These are phyloP conservation scores for Aspergillus pseudonomiae DNA, from an alignment of 2,329 filamentous ascomycete genomes.

Conservation along the genomic window DNA sequence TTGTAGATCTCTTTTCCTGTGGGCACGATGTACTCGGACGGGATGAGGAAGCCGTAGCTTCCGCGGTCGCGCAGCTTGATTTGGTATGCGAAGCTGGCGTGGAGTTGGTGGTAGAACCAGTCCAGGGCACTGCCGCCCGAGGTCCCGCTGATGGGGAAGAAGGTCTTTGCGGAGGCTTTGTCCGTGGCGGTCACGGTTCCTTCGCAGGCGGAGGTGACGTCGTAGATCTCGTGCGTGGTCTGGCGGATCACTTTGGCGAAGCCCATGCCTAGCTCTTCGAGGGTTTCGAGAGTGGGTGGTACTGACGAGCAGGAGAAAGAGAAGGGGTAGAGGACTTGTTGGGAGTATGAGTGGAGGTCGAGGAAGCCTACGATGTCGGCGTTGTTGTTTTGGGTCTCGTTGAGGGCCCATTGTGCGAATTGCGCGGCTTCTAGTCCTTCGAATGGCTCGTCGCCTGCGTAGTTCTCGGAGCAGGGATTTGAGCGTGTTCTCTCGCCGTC, in stretches of 20 bases:
- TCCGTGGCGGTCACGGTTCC: conserved; percentile 61
- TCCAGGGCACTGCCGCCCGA: conserved; percentile 87
- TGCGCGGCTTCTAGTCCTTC: conserved; percentile 76
- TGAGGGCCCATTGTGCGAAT: conserved; percentile 80
- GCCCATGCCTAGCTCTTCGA: conserved; percentile 86
- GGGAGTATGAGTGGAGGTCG: conserved; percentile 92
- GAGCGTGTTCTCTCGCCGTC: conserved; percentile 65
- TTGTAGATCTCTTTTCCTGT: conserved; percentile 86
- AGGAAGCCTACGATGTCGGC: conserved; percentile 81
- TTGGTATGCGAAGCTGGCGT: conserved; percentile 85
- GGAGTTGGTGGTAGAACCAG: conserved; percentile 90
- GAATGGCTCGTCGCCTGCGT: conserved; percentile 80
- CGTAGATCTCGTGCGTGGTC: conserved; percentile 75
- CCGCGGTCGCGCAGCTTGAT: conserved; percentile 91
- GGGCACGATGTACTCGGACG: conserved; percentile 82
- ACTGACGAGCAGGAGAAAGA: conserved; percentile 77
- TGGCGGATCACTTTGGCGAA: conserved; percentile 85
- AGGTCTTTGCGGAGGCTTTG: conserved; percentile 26
- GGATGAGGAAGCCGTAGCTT: conserved; percentile 89
- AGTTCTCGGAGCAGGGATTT: conserved; percentile 91
- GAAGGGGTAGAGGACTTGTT: conserved; percentile 92
- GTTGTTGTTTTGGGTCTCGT: conserved; percentile 71
- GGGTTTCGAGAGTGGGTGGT: conserved; percentile 86
- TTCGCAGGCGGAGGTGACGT: conserved; percentile 82
- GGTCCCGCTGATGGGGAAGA: conserved; percentile 65